phyloP scores from a whole-genome alignment of 129 eudicot genomes.

The Pulicaria dysenterica region DNA sequence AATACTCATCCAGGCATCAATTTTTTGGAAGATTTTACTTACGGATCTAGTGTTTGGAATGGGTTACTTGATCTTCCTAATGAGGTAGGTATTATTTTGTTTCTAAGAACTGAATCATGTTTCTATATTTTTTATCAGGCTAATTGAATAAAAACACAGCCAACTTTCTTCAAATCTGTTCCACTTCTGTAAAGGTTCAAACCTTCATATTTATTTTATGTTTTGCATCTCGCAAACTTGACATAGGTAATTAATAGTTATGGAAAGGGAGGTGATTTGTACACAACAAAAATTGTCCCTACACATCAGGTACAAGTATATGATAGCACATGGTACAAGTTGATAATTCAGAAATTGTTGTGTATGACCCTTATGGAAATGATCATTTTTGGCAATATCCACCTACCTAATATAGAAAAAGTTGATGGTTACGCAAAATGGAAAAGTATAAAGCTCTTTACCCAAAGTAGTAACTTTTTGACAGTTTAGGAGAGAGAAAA shows the following conservation, averaged over 20 bases:
- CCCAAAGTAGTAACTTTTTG: neutral
- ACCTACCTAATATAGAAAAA: neutral
- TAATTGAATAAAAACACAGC: neutral
- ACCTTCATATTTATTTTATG: neutral
- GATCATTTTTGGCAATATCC: neutral
- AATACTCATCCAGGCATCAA: slow-evolving; percentile 37
- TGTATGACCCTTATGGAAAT: too few relatives aligned
- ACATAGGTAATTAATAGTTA: neutral
- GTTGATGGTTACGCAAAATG: neutral
- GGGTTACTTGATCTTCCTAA: slow-evolving; percentile 53
- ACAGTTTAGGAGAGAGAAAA: neutral
- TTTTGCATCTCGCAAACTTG: neutral
- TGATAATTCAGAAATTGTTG: too few relatives aligned
- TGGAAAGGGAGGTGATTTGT: too few relatives aligned
- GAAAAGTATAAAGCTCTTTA: neutral
- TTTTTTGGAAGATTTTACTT: slow-evolving; percentile 42
- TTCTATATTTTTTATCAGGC: slow-evolving; percentile 1
- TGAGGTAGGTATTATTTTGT: slow-evolving; percentile 56
- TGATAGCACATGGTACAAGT: too few relatives aligned
- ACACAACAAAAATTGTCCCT: too few relatives aligned
- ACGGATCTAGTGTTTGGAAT: slow-evolving; percentile 54
- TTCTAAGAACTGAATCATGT: neutral
- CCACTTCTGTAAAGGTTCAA: neutral
- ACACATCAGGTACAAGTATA: too few relatives aligned
- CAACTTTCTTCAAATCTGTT: neutral